Base-by-base conservation (phyloP, 768 basidiomycete genomes). In the Xerocomellus chrysenteron region DNA sequence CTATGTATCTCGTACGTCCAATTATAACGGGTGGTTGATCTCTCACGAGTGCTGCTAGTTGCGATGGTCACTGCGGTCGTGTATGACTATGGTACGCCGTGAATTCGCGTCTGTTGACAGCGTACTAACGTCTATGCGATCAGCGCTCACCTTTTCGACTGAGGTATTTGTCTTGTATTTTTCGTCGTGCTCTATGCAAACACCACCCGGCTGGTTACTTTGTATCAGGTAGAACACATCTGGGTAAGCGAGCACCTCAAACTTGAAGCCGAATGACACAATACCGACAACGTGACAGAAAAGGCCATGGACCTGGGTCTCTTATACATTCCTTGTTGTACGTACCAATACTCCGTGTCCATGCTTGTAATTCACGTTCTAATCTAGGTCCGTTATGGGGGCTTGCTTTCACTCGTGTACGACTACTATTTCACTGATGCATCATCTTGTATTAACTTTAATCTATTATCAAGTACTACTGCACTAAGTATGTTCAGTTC, bases 311-410 rank as follows among this genome's bases (percentile, higher is more conserved):
- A 53, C 56, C 3, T 54, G 44, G 52, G 30, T 60, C 16, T 57
- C 59, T 12, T 46, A 39, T 4, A 8, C 50, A 8, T 60, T 57
- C 32, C 17, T 52, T 41, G 12, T 60, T 0, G 59, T 60, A 36
- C 6, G 50, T 41, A 11, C 21, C 14, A 6, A 41, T 13, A 21
- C 16, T n/a, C 3, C 5, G 6, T 16, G 5, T 4, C 3, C 2
- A 7, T 37, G 8, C 2, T 35, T 14, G 10, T n/a, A 6, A 14
- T 10, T 35, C 1, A 36, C 5, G 14, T 21, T 12, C 16, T 13
- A 13, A 35, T 12, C 33, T 48, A 60, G 59, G 51, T 60, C n/a
- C 56, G 56, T 36, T 60, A 60, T 53, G 13, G 21, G 19, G 59
- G 56, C 21, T 7, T 58, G 21, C 24, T 42, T 6, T 10, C 41